Percentiles rank a stretch among this genome's conserved stretches.
phyloP scores from a whole-genome alignment of 306 rosid species.

The Medicago ruthenica region DNA sequence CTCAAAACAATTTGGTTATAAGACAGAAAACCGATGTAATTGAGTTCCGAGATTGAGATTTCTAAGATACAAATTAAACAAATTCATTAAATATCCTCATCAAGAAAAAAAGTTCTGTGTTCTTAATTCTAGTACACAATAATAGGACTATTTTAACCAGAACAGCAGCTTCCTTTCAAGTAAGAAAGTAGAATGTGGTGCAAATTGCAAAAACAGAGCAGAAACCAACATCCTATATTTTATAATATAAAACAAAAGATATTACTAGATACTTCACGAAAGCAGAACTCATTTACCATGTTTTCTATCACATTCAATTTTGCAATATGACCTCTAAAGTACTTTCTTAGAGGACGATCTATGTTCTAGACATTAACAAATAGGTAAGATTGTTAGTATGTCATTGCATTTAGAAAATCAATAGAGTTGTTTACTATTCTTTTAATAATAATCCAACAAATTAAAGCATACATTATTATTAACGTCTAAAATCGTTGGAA shows the following conservation, averaged over 20 bases:
- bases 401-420: background rate
- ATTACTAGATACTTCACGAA: background rate
- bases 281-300: constrained; percentile 2
- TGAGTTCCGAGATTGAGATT: background rate
- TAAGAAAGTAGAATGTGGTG: background rate
- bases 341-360: background rate
- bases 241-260: no score
- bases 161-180: constrained; percentile 19
- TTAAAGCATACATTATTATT: background rate
- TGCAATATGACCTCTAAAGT: background rate
- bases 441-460: background rate
- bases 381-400: background rate
- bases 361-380: background rate
- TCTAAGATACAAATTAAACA: background rate
- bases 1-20: constrained; percentile 12
- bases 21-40: background rate
- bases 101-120: background rate
- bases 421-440: background rate
- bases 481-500: background rate
- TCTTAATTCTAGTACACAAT: background rate
- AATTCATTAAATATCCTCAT: constrained; percentile 16
- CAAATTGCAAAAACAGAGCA: background rate
- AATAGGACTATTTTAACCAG: background rate
- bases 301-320: constrained; percentile 22
- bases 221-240: constrained; percentile 10